phyloP scores from a whole-genome alignment of 345 rosid species.

The Camelina sativa region DNA sequence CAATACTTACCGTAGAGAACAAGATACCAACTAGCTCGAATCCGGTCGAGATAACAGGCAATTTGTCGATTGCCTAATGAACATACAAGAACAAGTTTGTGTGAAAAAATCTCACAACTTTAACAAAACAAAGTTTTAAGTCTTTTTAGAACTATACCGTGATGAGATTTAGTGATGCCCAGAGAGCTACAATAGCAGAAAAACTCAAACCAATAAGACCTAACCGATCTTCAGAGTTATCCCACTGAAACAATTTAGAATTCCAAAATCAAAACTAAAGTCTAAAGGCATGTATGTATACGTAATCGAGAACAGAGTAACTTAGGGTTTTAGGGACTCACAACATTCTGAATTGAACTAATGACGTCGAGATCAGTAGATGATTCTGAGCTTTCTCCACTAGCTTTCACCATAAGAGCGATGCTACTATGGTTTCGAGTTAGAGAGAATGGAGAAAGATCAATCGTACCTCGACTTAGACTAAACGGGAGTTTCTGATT shows the following conservation, averaged over 20 bases:
- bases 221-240: constrained; percentile 74
- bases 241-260: constrained; percentile 60
- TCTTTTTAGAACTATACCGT: constrained; percentile 49
- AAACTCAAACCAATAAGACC: constrained; percentile 81
- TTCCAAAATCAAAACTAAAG: neutral
- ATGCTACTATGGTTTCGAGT: constrained; percentile 41
- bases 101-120: constrained; percentile 7
- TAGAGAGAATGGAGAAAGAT: too few species aligned
- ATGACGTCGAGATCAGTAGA: constrained; percentile 64
- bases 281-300: neutral
- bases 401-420: constrained; percentile 57
- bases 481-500: constrained; percentile 50
- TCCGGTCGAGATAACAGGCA: constrained; percentile 68
- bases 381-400: constrained; percentile 63
- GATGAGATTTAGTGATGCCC: constrained; percentile 76
- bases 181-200: constrained; percentile 66
- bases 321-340: constrained; percentile 45
- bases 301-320: neutral
- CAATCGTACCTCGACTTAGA: constrained; percentile 10
- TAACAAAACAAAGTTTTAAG: neutral
- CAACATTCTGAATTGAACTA: constrained; percentile 66
- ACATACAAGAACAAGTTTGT: constrained; percentile 8
- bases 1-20: constrained; percentile 65
- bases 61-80: constrained; percentile 72
- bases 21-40: constrained; percentile 82